These are phyloP conservation scores for Epichloe amarillans DNA, from an alignment of 2,329 filamentous ascomycete species.

Conservation along the genomic window DNA sequence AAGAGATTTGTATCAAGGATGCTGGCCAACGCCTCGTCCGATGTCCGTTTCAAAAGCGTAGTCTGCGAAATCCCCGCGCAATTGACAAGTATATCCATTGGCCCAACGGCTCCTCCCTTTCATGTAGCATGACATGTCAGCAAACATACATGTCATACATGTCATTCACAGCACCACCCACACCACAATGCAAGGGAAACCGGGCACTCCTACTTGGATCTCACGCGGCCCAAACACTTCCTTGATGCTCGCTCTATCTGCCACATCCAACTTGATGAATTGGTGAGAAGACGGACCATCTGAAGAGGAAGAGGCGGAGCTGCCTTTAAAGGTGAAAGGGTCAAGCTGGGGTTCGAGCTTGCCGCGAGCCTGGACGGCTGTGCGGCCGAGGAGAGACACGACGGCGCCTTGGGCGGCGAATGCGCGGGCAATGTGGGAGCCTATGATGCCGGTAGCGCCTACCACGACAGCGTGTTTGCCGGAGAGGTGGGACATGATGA, in stretches of 20 bases:
- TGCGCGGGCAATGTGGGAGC: conserved; percentile 50
- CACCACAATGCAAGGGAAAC: not conserved
- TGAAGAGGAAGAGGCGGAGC: not conserved
- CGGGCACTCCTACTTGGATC: not conserved
- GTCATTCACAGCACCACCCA: not conserved
- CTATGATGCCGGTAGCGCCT: conserved; percentile 59
- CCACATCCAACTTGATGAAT: conserved; percentile 23
- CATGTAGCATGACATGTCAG: not conserved
- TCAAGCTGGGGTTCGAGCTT: conserved; percentile 20
- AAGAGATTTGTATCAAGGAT: conserved; percentile 59
- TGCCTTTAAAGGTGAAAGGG: conserved; percentile 9
- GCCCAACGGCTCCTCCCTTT: conserved; percentile 13
- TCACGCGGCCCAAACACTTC: conserved; percentile 13
- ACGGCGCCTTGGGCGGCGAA: conserved; percentile 49
- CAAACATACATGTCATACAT: too few species aligned
- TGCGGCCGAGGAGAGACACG: conserved; percentile 49
- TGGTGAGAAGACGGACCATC: conserved; percentile 16
- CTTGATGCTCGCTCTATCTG: conserved; percentile 16
- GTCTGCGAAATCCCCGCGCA: conserved; percentile 62
- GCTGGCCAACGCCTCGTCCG: conserved; percentile 34
- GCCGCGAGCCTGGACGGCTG: conserved; percentile 30
- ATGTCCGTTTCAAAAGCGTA: conserved; percentile 45
- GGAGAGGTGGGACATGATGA: conserved; percentile 19
- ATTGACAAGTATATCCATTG: conserved; percentile 56
- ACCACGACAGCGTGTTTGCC: conserved; percentile 49